phyloP scores from a whole-genome alignment of 208 protist genomes.

The Crithidia brevicula region DNA sequence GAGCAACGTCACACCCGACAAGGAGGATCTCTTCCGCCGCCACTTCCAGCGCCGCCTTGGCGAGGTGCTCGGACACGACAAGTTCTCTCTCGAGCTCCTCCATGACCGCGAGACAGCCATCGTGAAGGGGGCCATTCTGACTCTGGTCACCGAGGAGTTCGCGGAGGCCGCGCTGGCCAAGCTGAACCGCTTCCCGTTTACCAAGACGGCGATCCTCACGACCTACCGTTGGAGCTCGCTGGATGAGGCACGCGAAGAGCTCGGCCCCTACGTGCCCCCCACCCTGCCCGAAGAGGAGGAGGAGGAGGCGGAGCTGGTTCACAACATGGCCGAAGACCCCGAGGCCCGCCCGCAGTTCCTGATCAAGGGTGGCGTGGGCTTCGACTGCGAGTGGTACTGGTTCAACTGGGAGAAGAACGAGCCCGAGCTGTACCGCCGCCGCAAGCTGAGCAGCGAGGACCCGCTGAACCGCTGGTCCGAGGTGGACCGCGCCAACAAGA shows the following conservation, averaged over 20 bases:
- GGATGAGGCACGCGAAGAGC: conserved; percentile 45
- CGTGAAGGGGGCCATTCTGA: conserved; percentile 82
- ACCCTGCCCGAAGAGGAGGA: conserved; percentile 45
- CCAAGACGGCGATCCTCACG: conserved; percentile 68
- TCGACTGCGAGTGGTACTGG: conserved; percentile 89
- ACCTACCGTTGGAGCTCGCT: conserved; percentile 86
- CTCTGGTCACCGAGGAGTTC: conserved; percentile 61
- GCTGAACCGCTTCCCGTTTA: conserved; percentile 84
- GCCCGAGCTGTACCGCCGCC: conserved; percentile 75
- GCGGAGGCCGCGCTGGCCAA: conserved; percentile 84
- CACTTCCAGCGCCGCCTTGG: conserved; percentile 68
- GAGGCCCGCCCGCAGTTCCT: conserved; percentile 87
- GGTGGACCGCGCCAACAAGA: conserved; percentile 73
- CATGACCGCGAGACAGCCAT: conserved; percentile 64
- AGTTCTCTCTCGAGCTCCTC: conserved; percentile 78
- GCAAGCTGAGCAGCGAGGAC: conserved; percentile 67
- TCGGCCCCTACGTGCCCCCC: conserved; percentile 77
- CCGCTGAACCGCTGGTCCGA: conserved; percentile 80
- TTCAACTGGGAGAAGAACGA: conserved; percentile 84
- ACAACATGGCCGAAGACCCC: conserved; percentile 85
- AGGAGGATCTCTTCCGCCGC: conserved; percentile 65
- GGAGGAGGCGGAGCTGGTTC: conserved; percentile 72
- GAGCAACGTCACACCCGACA: conserved; percentile 86
- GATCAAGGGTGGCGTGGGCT: conserved; percentile 69
- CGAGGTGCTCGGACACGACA: conserved; percentile 69